A percentile compares a stretch with the other conserved stretches of the same genome.
Evolutionary conservation across 768 basidiomycete species (phyloP).

Genomic region (Coprinopsis cinerea): DNA sequence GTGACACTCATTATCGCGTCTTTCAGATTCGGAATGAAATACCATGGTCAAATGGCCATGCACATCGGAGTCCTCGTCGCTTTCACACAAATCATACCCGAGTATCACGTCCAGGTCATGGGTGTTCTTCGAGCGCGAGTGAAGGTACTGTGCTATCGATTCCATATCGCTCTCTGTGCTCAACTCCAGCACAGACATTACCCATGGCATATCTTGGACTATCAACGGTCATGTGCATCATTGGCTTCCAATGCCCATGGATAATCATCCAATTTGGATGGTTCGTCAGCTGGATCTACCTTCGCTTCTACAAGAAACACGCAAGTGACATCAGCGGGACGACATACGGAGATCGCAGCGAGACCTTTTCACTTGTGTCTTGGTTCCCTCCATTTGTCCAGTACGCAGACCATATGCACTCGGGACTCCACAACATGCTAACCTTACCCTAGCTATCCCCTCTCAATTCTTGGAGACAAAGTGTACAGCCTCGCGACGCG

Average conservation of each 20-base stretch:
- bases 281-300: slow-evolving; percentile 92
- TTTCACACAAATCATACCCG: slow-evolving; percentile 96
- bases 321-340: slow-evolving; percentile 57
- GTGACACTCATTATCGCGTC: slow-evolving; percentile 11
- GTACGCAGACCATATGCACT: slow-evolving; percentile 56
- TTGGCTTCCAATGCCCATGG: slow-evolving; percentile 86
- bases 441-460: slow-evolving; percentile 49
- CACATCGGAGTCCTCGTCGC: slow-evolving; percentile 89
- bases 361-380: slow-evolving; percentile 89
- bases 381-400: slow-evolving; percentile 98
- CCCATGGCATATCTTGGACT: slow-evolving; percentile 94
- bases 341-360: slow-evolving; percentile 88
- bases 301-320: slow-evolving; percentile 95
- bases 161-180: slow-evolving; percentile 3
- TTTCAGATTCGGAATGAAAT: slow-evolving; percentile 79
- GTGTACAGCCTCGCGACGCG: slow-evolving; percentile 62
- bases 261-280: slow-evolving; percentile 99
- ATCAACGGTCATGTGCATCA: slow-evolving; percentile 76
- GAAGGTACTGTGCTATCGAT: slow-evolving; percentile 51
- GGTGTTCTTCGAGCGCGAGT: slow-evolving; percentile 82
- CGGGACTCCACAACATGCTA: too few species aligned
- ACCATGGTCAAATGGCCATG: slow-evolving; percentile 90
- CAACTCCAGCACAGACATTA: slow-evolving; percentile 49
- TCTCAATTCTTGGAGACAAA: slow-evolving; percentile 60
- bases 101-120: slow-evolving; percentile 93